These are phyloP conservation scores for Vitis hybrid DNA, from an alignment of 177 flowering plant genomes.

Conservation along the genomic window DNA sequence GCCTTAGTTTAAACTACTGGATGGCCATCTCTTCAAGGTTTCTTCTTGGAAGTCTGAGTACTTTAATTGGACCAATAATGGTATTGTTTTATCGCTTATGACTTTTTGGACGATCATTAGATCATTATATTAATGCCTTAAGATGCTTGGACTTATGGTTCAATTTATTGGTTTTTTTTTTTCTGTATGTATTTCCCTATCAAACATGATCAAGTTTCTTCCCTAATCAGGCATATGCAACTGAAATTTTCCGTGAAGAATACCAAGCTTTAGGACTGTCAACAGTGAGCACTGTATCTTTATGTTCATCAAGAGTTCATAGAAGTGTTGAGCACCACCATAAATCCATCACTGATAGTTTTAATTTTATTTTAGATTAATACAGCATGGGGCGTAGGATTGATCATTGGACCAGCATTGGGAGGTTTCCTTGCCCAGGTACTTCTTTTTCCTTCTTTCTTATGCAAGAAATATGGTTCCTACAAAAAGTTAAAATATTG, in stretches of 20 bases:
- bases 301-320: not conserved
- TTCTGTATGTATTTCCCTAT: not conserved
- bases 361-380: conserved; percentile 30
- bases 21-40: conserved; percentile 2
- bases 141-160: no score
- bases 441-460: conserved; percentile 3
- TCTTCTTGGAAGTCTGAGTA: no score
- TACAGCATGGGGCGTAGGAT: conserved; percentile 52
- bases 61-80: conserved; percentile 3
- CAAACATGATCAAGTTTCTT: not conserved
- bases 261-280: conserved; percentile 40
- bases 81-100: not conserved
- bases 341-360: not conserved
- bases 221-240: conserved; percentile 43
- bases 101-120: not conserved
- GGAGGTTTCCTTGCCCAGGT: conserved; percentile 64
- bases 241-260: conserved; percentile 40
- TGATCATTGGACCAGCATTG: conserved; percentile 52
- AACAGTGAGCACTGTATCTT: conserved; percentile 23
- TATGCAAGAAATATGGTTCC: not conserved
- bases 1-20: conserved; percentile 6
- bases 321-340: not conserved
- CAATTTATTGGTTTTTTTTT: no score
- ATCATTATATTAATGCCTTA: no score
- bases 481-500: no score